Evolutionary conservation across 2,329 filamentous ascomycete genomes (phyloP), one percentile per base, ranked within the genome.

Genomic region (Juglanconis sp.): DNA sequence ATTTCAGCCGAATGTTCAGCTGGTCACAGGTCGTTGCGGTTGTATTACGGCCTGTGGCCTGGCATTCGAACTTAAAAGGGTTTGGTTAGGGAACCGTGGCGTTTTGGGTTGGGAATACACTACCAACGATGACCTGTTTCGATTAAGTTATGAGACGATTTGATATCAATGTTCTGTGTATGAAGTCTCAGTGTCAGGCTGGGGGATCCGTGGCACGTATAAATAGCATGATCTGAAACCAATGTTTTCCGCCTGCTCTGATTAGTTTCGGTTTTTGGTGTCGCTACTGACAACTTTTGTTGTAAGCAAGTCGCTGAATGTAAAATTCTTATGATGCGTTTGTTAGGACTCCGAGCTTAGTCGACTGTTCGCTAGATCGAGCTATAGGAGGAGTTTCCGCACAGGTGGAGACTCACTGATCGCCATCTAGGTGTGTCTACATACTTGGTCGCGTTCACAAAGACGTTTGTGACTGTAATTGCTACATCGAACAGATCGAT

Each of bases 371-470:
- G 5, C 40, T 44, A 44, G 15, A 7, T 44, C 5, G 15, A 44
- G 15, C 40, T 44, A 13, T 7, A 15, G 5, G 40, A 44, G 7
- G 9, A 49, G 24, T 42, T 59, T 5, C 30, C 65, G n/a, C 67
- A 69, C 13, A 68, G 54, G 47, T 69, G 60, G 5, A 66, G 63
- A 32, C 52, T 56, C 2, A 68, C 65, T 4, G 64, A 65, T 17
- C 67, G 62, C 67, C 67, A 69, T 54, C 60, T 63, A 13, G 67
- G 67, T 11, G 52, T 60, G 35, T 68, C 67, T 11, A 66, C 67
- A 57, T 56, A 68, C 17, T 40, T 49, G 1, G 66, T 68, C 7
- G 67, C 65, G 36, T 65, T 68, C 11, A 69, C 67, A 35, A 63
- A 35, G 15, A 69, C 53, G 10, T 65, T 65, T 2, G 64, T 67